A percentile compares a stretch with the other conserved stretches of the same genome.
Conservation (phyloP, 495 filamentous ascomycete genomes). For the Neurospora sp. region DNA sequence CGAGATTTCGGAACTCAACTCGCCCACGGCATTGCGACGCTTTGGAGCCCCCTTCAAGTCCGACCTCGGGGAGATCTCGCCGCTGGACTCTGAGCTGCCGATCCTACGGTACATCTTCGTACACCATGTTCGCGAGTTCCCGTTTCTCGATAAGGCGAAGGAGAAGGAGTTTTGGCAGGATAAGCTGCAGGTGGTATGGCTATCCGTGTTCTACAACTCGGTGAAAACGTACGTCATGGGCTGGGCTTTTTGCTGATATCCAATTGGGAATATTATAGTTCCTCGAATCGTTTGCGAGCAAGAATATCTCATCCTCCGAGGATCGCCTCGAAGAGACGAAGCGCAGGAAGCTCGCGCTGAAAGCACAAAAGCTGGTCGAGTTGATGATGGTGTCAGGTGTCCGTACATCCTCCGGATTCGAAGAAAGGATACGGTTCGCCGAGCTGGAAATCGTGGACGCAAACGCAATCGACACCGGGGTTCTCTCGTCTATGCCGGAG, state of each 20-base stretch:
- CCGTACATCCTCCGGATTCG: conserved; percentile 90
- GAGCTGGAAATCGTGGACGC: conserved; percentile 95
- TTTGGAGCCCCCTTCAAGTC: conserved; percentile 95
- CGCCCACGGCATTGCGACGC: conserved; percentile 83
- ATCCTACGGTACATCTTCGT: conserved; percentile 96
- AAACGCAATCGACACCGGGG: conserved; percentile 79
- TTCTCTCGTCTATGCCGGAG: conserved; percentile 77
- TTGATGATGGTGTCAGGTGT: conserved; percentile 99
- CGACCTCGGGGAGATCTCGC: conserved; percentile 82
- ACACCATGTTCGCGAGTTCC: conserved; percentile 94
- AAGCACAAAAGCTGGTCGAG: conserved; percentile 91
- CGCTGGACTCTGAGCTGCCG: conserved; percentile 88
- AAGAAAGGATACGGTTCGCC: conserved; percentile 90
- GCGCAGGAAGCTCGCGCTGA: conserved; percentile 78
- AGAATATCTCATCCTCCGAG: conserved; percentile 93
- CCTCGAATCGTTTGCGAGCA: conserved; percentile 94
- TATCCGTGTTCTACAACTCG: not conserved
- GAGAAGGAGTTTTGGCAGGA: conserved; percentile 99
- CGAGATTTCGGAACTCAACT: conserved; percentile 87
- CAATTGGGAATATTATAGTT: conserved; percentile 46
- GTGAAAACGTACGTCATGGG: not conserved
- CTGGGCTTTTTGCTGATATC: conserved; percentile 5
- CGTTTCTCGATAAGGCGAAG: conserved; percentile 86
- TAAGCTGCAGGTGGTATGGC: conserved; percentile 83
- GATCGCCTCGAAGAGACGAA: conserved; percentile 95